phyloP scores from a whole-genome alignment of 2,329 filamentous ascomycete genomes.

The Cercospora sp. region DNA sequence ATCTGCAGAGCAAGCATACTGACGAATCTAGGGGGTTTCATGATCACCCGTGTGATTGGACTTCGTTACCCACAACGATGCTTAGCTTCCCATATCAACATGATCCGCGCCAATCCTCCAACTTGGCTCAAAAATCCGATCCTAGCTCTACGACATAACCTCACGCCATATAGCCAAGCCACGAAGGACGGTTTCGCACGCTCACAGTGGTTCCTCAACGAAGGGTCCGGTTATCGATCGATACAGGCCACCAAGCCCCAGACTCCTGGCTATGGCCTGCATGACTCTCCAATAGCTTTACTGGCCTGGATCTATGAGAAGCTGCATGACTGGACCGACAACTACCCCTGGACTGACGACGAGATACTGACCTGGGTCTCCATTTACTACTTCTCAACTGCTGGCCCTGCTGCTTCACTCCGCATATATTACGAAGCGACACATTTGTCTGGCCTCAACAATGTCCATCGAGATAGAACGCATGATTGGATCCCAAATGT shows the following conservation, averaged over 20 bases:
- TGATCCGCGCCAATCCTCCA: constrained; percentile 49
- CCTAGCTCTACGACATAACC: constrained; percentile 57
- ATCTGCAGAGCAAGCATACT: background rate
- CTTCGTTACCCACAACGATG: constrained; percentile 57
- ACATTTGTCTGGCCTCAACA: constrained; percentile 39
- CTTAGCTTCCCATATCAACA: constrained; percentile 53
- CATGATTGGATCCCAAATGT: constrained; percentile 48
- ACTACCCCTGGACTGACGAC: constrained; percentile 71
- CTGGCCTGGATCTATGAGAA: constrained; percentile 83
- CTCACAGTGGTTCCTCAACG: constrained; percentile 56
- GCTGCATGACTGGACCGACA: constrained; percentile 72
- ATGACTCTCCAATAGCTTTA: constrained; percentile 68
- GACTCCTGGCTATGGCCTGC: constrained; percentile 68
- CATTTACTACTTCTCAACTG: constrained; percentile 69
- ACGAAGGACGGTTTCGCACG: constrained; percentile 57
- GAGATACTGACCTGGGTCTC: constrained; percentile 74
- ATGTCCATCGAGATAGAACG: constrained; percentile 38
- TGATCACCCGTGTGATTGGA: constrained; percentile 63
- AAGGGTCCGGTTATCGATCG: constrained; percentile 61
- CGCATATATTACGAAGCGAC: constrained; percentile 71
- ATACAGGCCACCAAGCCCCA: constrained; percentile 69
- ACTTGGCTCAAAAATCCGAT: constrained; percentile 55
- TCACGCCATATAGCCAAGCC: constrained; percentile 54
- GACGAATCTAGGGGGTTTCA: constrained; percentile 35
- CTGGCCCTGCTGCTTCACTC: constrained; percentile 66